Base-by-base conservation (phyloP, 495 filamentous ascomycete genomes). In the Terfezia boudieri region DNA sequence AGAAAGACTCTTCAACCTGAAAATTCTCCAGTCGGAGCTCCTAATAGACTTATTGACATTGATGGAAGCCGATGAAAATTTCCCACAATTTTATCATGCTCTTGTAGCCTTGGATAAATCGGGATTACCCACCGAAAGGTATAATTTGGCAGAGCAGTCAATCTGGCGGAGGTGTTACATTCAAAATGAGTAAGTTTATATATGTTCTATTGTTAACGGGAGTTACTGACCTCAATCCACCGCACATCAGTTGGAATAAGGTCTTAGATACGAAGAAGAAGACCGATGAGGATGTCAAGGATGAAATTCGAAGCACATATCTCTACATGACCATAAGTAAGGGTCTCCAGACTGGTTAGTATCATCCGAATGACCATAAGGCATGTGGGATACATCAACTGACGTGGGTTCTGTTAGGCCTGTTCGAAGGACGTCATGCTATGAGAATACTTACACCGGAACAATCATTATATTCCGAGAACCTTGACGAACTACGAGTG, bases 31-130 rank as follows among this genome's bases (percentile, higher is more conserved):
- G 38, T 68, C 76, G 2, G 73, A 80, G 17, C 71, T 76, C 43
- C 70, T 96, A 14, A 76, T 92, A 37, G 87, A 98, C 67, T 62
- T 89, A 9, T 74, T 98, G 43, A 94, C 86, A 0, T 68, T 95
- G 32, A 77, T 84, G 26, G 70, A 76, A 67, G 53, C 71, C 50
- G 60, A 66, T 9, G 68, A 74, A 6, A 64, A 59, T 53, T 67
- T 66, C 32, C 56, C 73, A 51, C 59, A 81, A 58, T 93, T 87
- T 62, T 81, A 76, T 62, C 66, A 80, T 32, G 86, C 87, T 43
- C 69, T 93, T 50, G 72, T 76, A 43, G 79, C 81, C 1, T 73
- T 89, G 8, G 71, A 72, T 2, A 20, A 46, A 52, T 69, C 74
- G 38, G 71, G 74, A 46, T 70, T 73, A 57, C 68, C 71, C 23